These are phyloP conservation scores for Solanum dulcamara DNA, from an alignment of 257 asterid genomes.

Conservation along the genomic window DNA sequence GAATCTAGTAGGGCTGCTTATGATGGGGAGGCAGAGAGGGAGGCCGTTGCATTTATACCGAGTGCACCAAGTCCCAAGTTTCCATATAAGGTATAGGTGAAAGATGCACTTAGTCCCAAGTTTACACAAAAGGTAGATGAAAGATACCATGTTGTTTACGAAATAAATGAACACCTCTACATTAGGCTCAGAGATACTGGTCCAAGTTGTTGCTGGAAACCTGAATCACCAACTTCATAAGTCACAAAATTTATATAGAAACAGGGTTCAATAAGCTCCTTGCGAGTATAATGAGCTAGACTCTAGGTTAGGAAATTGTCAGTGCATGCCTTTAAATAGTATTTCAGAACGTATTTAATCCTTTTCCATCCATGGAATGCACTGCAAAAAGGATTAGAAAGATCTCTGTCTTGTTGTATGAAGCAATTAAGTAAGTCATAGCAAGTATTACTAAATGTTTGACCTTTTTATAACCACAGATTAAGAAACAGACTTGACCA, in stretches of 20 bases:
- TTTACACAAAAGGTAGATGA: neutral
- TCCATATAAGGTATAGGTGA: neutral
- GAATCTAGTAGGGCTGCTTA: neutral
- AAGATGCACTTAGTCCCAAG: neutral
- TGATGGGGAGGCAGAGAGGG: neutral
- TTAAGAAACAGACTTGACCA: neutral
- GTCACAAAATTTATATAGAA: neutral
- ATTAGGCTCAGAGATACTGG: neutral
- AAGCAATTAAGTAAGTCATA: neutral
- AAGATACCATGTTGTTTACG: neutral
- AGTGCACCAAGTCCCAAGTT: neutral
- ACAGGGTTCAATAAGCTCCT: neutral
- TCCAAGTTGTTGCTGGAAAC: neutral
- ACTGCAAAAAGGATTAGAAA: neutral
- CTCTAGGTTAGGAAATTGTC: neutral
- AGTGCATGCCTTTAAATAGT: neutral
- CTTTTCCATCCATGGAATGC: neutral
- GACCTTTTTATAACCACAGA: neutral
- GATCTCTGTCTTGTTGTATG: neutral
- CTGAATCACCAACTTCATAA: neutral
- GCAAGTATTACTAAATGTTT: neutral
- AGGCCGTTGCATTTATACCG: neutral
- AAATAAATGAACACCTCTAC: neutral
- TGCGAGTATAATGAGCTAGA: neutral
- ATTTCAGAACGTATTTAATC: neutral